phyloP scores from a whole-genome alignment of 1,139 yeast species.

The Yamadazyma dendronema region DNA sequence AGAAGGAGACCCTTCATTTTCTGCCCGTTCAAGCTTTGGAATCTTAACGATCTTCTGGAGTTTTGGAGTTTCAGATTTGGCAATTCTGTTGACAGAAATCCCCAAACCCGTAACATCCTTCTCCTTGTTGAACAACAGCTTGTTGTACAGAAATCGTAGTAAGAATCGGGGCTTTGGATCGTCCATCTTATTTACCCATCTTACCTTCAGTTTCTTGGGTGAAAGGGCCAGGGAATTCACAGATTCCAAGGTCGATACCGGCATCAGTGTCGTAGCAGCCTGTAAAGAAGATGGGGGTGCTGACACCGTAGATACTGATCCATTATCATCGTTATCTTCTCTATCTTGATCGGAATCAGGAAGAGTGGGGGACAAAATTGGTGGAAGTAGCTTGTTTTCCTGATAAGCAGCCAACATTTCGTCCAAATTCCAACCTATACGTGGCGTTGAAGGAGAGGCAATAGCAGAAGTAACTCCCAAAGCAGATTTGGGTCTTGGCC shows the following conservation, averaged over 20 bases:
- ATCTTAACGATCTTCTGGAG: neutral
- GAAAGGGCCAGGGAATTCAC: neutral
- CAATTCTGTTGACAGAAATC: conserved; percentile 12
- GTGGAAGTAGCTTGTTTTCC: conserved; percentile 37
- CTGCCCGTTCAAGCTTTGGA: neutral
- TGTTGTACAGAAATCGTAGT: conserved; percentile 9
- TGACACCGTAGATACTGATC: too few species aligned
- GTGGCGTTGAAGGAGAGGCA: neutral
- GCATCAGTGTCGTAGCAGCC: too few species aligned
- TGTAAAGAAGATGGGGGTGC: too few species aligned
- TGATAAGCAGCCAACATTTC: conserved; percentile 38
- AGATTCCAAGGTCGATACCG: neutral
- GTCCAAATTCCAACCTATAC: conserved; percentile 39
- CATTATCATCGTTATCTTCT: conserved; percentile 3
- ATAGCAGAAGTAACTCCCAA: neutral
- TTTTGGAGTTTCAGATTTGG: too few species aligned
- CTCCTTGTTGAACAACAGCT: neutral
- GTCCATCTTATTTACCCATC: conserved; percentile 33
- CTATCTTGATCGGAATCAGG: conserved; percentile 21
- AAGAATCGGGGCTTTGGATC: conserved; percentile 16
- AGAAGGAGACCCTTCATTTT: too few species aligned
- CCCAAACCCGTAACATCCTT: conserved; percentile 23
- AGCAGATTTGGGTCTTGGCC: neutral
- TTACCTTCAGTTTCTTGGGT: conserved; percentile 16
- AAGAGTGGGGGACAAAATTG: conserved; percentile 41